phyloP scores from a whole-genome alignment of 805 yeast species.

The Torulaspora quercuum region DNA sequence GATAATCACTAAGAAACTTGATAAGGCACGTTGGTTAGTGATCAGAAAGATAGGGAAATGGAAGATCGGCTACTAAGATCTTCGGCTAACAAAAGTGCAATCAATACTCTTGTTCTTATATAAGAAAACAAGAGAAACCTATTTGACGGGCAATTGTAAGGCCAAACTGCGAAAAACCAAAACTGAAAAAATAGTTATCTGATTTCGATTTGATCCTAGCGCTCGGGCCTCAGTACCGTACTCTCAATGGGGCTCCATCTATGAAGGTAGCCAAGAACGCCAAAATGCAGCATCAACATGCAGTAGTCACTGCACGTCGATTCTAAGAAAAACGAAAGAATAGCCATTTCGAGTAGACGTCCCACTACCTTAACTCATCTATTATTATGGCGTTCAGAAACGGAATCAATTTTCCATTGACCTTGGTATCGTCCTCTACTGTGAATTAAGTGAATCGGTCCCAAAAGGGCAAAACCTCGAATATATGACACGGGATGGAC shows the following conservation, averaged over 20 bases:
- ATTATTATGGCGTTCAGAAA: conserved; percentile 2
- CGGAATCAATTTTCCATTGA: conserved; percentile 1
- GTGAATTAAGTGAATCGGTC: conserved; percentile 1
- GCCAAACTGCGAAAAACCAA: conserved; percentile 8
- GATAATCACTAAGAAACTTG: too few relatives aligned
- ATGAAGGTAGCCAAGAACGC: conserved; percentile 8
- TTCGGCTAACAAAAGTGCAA: too few relatives aligned
- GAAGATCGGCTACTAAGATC: too few relatives aligned
- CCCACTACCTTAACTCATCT: conserved; percentile 1
- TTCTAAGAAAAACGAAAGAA: conserved; percentile 3
- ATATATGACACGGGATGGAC: too few relatives aligned
- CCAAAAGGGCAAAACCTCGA: conserved; percentile 15
- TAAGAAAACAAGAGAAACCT: conserved; percentile 2
- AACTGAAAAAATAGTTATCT: conserved; percentile 4
- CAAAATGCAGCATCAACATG: conserved; percentile 4
- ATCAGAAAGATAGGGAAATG: too few relatives aligned
- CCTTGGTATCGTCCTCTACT: background rate
- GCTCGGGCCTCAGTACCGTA: conserved; percentile 1
- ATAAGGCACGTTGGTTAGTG: too few relatives aligned
- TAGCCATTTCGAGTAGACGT: background rate
- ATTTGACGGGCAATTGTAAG: background rate
- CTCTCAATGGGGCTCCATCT: background rate
- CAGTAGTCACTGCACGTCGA: conserved; percentile 5
- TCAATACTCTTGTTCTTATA: conserved; percentile 10
- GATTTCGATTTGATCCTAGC: background rate